Conservation (phyloP, 495 filamentous ascomycete species). For the Penicillium antarcticum region DNA sequence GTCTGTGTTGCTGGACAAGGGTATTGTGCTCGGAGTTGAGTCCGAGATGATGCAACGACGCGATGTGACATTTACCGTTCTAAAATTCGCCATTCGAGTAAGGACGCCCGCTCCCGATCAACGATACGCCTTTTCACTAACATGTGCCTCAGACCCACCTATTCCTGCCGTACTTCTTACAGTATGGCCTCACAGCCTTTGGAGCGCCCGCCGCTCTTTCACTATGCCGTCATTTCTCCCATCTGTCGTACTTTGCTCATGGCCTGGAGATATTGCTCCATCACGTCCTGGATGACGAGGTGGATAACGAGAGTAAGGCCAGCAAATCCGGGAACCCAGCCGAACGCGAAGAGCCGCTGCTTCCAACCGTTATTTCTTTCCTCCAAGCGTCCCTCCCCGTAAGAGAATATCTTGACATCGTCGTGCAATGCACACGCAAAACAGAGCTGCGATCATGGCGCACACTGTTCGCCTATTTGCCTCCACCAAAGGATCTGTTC, state of each 20-base stretch:
- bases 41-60: constrained; percentile 87
- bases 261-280: constrained; percentile 90
- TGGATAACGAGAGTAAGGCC: constrained; percentile 67
- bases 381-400: constrained; percentile 78
- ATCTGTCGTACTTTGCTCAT: constrained; percentile 87
- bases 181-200: constrained; percentile 66
- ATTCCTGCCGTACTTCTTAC: constrained; percentile 84
- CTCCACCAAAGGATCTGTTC: constrained; percentile 85
- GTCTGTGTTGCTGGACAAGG: constrained; percentile 79
- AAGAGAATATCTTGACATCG: constrained; percentile 76
- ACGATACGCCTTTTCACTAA: not conserved
- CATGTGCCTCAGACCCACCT: constrained; percentile 67
- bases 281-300: constrained; percentile 90
- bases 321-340: constrained; percentile 39
- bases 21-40: constrained; percentile 86
- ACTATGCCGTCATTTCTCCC: constrained; percentile 76
- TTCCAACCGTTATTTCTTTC: constrained; percentile 85
- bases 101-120: constrained; percentile 18
- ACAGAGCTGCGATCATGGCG: constrained; percentile 95
- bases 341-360: constrained; percentile 55
- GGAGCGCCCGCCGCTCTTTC: constrained; percentile 71
- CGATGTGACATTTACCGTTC: constrained; percentile 82
- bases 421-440: constrained; percentile 96
- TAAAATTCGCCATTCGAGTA: constrained; percentile 79
- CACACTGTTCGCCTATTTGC: constrained; percentile 85